Evolutionary conservation across 2,329 filamentous ascomycete species (phyloP).

Genomic region (Cadophora luteo-olivacea): DNA sequence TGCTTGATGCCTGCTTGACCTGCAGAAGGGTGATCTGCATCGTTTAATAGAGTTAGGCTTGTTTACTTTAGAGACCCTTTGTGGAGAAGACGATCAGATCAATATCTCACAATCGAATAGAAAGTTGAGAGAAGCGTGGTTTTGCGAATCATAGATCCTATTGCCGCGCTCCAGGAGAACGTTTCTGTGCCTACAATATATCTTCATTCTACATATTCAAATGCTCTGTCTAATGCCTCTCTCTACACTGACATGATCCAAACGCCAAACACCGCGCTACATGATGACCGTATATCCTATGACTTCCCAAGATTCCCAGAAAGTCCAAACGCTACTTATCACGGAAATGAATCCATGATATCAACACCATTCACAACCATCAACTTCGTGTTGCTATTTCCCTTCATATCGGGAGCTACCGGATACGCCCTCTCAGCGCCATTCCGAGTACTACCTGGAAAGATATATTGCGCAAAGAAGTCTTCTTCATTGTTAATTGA

Average conservation of each 20-base stretch:
- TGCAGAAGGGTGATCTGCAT: not conserved
- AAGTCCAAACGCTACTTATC: not conserved
- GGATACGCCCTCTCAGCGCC: constrained; percentile 21
- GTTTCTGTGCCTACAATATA: not conserved
- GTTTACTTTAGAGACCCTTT: not conserved
- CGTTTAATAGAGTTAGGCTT: not conserved
- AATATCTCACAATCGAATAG: too few species aligned
- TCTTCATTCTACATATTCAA: not conserved
- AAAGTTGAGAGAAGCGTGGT: too few species aligned
- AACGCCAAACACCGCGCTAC: not conserved
- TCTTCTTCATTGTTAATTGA: constrained; percentile 29
- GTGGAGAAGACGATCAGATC: too few species aligned
- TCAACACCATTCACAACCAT: constrained; percentile 36
- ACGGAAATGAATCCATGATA: constrained; percentile 38
- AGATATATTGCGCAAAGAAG: constrained; percentile 33
- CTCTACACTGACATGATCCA: not conserved
- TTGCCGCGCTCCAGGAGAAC: too few species aligned
- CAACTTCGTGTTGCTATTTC: constrained; percentile 34
- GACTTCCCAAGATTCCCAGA: not conserved
- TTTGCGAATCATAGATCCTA: not conserved
- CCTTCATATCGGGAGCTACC: constrained; percentile 28
- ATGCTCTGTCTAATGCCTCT: not conserved
- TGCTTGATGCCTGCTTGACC: not conserved
- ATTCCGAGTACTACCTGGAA: constrained; percentile 28
- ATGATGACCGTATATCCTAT: not conserved